Base-by-base conservation (phyloP, 805 yeast species). In the Candida koratica region DNA sequence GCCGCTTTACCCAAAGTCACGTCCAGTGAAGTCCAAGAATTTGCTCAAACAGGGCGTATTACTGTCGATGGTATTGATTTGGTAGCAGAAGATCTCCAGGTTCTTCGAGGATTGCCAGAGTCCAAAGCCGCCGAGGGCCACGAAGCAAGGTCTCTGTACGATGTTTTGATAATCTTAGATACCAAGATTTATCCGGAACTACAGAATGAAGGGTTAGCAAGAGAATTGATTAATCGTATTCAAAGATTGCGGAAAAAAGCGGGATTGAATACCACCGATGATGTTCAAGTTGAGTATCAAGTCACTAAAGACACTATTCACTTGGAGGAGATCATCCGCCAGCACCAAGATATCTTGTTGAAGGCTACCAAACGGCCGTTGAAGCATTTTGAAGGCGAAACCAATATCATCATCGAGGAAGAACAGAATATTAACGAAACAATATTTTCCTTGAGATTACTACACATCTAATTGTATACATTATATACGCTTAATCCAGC, bases 181-280 rank as follows among this genome's bases (percentile, higher is more conserved):
- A 83, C 86, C 47, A 85, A 83, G 49, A 66, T 88, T 37, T 83
- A 93, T 57, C 86, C 87, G 27, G 96, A 89, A 50, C 73, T 90
- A 61, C 81, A 82, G 67, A 80, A 85, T 32, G 97, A 93, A 69
- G 97, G 97, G 61, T 72, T 85, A 51, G 96, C 96, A 5, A 86
- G 99, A 71, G 97, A 93, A 64, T 74, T 93, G 56, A 77, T 93
- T 55, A 93, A 93, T 77, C 88, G 98, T 67, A 87, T 93, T 49
- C 99, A 93, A 74, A 83, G 96, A 63, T 77, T 89, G 58, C 84
- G 99, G 68, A 93, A 93, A 82, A 88, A 89, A 75, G 88, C 85
- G 46, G 95, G 96, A 22, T 73, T 93, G 55, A 84, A 84, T 56
- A 89, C 95, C 44, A 90, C 97, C 29, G 98, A 93, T 58, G 98